A percentile compares a stretch with the other conserved stretches of the same genome.
phyloP scores from a whole-genome alignment of 1,284 basidiomycete species.

The Leccinum fallax region DNA sequence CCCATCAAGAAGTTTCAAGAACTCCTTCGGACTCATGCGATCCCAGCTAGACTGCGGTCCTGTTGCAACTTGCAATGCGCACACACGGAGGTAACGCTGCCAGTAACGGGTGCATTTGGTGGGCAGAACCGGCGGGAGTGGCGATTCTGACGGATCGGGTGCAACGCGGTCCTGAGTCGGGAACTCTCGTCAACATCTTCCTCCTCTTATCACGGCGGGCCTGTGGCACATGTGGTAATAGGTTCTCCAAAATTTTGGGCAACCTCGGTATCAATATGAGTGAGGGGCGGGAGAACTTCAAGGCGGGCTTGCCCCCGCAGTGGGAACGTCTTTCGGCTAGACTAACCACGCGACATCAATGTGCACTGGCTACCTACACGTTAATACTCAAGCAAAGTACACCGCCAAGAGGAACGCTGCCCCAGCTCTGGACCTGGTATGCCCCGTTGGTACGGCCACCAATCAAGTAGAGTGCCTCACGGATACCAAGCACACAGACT shows the following conservation, averaged over 20 bases:
- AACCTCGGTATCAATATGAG: neutral
- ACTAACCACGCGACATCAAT: neutral
- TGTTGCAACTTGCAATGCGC: neutral
- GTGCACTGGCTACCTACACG: neutral
- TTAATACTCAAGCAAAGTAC: neutral
- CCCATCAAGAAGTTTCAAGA: conserved; percentile 10
- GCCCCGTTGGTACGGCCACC: neutral
- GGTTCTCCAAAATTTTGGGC: neutral
- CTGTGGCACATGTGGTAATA: neutral
- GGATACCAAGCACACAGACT: conserved; percentile 17
- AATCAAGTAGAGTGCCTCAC: neutral
- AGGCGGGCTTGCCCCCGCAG: neutral
- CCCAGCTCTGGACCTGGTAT: neutral
- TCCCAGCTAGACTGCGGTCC: conserved; percentile 22
- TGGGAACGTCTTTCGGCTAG: neutral
- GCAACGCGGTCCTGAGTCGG: neutral
- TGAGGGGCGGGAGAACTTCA: neutral
- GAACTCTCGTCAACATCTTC: neutral
- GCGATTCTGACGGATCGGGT: conserved; percentile 3
- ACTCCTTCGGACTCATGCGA: conserved; percentile 8
- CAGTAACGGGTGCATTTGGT: neutral
- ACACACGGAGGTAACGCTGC: neutral
- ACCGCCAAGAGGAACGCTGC: neutral
- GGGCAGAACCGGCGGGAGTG: neutral
- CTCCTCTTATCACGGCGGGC: neutral